Conservation (phyloP, 202 grass and related monocot genomes). For the Dendrocalamus latiflorus region DNA sequence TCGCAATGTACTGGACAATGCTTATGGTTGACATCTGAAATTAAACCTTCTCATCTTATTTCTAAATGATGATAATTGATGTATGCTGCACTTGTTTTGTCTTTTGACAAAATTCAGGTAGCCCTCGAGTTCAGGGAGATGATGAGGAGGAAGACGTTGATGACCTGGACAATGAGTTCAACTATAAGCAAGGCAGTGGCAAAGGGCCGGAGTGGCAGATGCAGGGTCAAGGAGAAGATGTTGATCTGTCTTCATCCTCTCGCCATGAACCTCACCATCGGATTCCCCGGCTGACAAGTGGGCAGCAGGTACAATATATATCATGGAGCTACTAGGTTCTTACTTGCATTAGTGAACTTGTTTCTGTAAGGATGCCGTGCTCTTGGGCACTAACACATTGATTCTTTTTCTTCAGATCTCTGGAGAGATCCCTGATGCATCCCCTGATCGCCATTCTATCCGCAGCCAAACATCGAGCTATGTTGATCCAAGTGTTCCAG, state of each 20-base stretch:
- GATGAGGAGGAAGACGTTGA: conserved; percentile 97
- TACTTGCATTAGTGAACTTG: conserved; percentile 4
- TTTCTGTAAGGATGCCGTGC: not conserved
- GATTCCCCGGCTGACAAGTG: conserved; percentile 78
- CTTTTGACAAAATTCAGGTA: conserved; percentile 49
- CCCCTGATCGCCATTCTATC: conserved; percentile 93
- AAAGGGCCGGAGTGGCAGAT: conserved; percentile 70
- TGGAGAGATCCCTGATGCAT: conserved; percentile 91
- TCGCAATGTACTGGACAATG: not conserved
- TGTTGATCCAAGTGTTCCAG: conserved; percentile 92
- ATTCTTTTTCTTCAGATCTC: conserved; percentile 58
- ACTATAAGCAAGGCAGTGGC: conserved; percentile 59
- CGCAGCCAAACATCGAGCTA: conserved; percentile 89
- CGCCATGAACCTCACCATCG: conserved; percentile 69
- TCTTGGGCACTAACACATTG: conserved; percentile 16
- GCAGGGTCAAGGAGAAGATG: conserved; percentile 55
- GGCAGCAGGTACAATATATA: conserved; percentile 63
- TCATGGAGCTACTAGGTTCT: not conserved
- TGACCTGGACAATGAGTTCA: conserved; percentile 93
- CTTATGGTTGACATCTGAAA: not conserved
- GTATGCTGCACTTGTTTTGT: not conserved
- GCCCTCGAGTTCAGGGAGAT: conserved; percentile 92
- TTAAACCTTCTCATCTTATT: not conserved
- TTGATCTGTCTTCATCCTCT: conserved; percentile 89
- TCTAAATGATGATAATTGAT: not conserved